Evolutionary conservation across 2,329 filamentous ascomycete species (phyloP).

Genomic region (Pyrenochaeta sp.): DNA sequence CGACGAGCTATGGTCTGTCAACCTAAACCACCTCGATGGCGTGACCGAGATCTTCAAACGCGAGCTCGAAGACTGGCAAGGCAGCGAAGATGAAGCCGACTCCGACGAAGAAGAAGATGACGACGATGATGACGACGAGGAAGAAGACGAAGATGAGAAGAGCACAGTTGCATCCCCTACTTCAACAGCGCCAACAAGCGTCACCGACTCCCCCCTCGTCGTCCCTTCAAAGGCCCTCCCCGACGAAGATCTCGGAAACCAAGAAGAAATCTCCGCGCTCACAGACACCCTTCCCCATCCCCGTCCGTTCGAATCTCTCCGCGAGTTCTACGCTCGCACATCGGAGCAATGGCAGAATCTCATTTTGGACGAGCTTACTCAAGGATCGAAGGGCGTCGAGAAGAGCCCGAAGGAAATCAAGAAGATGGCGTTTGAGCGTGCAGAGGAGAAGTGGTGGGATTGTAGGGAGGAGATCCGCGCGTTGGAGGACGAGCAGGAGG

Average conservation of each 20-base stretch:
- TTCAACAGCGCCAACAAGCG: constrained; percentile 63
- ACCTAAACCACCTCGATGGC: constrained; percentile 93
- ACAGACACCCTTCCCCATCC: constrained; percentile 76
- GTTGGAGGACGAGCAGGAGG: constrained; percentile 95
- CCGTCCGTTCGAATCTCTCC: constrained; percentile 85
- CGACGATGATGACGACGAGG: constrained; percentile 53
- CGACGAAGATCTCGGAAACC: constrained; percentile 55
- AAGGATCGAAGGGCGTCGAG: constrained; percentile 65
- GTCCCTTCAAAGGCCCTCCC: constrained; percentile 28
- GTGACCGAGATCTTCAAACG: constrained; percentile 90
- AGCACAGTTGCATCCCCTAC: constrained; percentile 19
- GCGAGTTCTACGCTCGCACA: constrained; percentile 91
- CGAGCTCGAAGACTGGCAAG: constrained; percentile 85
- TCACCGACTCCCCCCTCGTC: constrained; percentile 32
- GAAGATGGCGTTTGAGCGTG: constrained; percentile 85
- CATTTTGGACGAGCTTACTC: constrained; percentile 77
- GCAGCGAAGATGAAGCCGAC: constrained; percentile 55
- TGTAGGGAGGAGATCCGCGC: constrained; percentile 90
- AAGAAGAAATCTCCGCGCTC: constrained; percentile 65
- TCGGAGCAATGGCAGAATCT: constrained; percentile 90
- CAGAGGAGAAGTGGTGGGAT: constrained; percentile 99
- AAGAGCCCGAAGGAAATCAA: constrained; percentile 88
- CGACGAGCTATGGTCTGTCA: constrained; percentile 91
- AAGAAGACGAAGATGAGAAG: constrained; percentile 64
- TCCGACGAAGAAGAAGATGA: constrained; percentile 58